Evolutionary conservation across 768 basidiomycete species (phyloP).

Genomic region (Lanmaoa rubissima): DNA sequence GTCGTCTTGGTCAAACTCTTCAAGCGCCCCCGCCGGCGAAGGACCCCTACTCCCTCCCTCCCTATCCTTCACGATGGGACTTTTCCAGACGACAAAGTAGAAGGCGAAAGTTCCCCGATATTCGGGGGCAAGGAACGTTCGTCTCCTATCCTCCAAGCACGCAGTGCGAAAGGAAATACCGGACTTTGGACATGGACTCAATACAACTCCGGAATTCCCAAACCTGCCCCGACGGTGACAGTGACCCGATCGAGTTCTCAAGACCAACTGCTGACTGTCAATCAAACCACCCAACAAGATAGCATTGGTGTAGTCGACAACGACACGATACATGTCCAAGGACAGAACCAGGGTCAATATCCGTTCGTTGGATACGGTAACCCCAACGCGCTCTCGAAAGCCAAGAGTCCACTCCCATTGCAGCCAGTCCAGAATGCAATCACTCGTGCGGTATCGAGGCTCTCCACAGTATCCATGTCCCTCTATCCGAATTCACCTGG

Average conservation of each 20-base stretch:
- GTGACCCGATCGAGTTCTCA: slow-evolving; percentile 26
- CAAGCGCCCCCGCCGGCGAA: slow-evolving; percentile 47
- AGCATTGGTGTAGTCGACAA: slow-evolving; percentile 4
- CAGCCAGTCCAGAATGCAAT: slow-evolving; percentile 43
- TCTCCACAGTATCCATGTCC: slow-evolving; percentile 45
- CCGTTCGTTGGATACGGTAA: slow-evolving; percentile 29
- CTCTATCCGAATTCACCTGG: slow-evolving; percentile 47
- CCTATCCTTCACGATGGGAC: slow-evolving; percentile 64
- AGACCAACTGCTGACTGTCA: slow-evolving; percentile 7
- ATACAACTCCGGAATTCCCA: slow-evolving; percentile 42
- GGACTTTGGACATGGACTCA: slow-evolving; percentile 58
- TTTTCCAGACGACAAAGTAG: slow-evolving; percentile 44
- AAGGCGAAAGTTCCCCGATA: slow-evolving; percentile 61
- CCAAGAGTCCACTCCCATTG: slow-evolving; percentile 29
- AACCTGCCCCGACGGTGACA: slow-evolving; percentile 22
- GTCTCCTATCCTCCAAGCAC: slow-evolving; percentile 30
- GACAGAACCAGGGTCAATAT: slow-evolving; percentile 14
- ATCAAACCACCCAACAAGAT: slow-evolving; percentile 9
- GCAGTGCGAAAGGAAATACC: slow-evolving; percentile 39
- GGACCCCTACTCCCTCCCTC: slow-evolving; percentile 69
- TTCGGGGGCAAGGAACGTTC: slow-evolving; percentile 76
- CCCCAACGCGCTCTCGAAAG: slow-evolving; percentile 20
- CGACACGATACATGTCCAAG: slow-evolving; percentile 15
- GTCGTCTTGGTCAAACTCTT: slow-evolving; percentile 49
- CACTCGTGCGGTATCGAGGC: slow-evolving; percentile 39